Evolutionary conservation across 78 protist species (phyloP).

Genomic region (Chrysochromulina tobinii): DNA sequence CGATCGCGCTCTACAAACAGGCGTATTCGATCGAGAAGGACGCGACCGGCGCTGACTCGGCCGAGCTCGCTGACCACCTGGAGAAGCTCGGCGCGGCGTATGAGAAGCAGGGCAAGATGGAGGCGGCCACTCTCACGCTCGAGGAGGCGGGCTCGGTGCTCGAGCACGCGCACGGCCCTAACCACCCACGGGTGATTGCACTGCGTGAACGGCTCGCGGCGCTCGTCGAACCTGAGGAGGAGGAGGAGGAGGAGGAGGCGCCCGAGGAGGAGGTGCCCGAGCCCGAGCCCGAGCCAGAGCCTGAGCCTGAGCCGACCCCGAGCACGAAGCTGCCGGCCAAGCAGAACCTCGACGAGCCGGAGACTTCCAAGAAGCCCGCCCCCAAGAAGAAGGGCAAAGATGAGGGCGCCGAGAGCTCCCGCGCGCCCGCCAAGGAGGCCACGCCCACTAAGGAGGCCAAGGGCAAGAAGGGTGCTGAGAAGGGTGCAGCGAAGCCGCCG

Average conservation of each 20-base stretch:
- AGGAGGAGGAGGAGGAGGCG: not conserved
- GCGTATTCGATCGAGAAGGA: too few species aligned
- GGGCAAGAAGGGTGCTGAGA: too few species aligned
- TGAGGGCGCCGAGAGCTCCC: too few species aligned
- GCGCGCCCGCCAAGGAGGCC: too few species aligned
- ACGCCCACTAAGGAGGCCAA: too few species aligned
- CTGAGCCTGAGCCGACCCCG: not conserved
- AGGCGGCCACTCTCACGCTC: not conserved
- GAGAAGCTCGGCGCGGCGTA: not conserved
- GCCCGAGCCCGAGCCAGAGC: not conserved
- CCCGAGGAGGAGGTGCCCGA: not conserved
- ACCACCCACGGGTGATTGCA: not conserved
- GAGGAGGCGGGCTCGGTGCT: not conserved
- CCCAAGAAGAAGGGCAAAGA: too few species aligned
- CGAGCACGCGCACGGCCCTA: not conserved
- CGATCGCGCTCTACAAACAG: too few species aligned
- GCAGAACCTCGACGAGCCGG: too few species aligned
- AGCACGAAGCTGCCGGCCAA: too few species aligned
- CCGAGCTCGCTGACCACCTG: not conserved
- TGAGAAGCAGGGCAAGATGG: not conserved
- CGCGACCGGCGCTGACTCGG: too few species aligned
- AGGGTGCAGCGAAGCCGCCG: too few species aligned
- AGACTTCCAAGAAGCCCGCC: too few species aligned
- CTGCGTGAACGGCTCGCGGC: not conserved
- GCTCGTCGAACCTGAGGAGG: not conserved